Conservation (phyloP, 495 filamentous ascomycete genomes). For the Coniosporium apollinis region DNA sequence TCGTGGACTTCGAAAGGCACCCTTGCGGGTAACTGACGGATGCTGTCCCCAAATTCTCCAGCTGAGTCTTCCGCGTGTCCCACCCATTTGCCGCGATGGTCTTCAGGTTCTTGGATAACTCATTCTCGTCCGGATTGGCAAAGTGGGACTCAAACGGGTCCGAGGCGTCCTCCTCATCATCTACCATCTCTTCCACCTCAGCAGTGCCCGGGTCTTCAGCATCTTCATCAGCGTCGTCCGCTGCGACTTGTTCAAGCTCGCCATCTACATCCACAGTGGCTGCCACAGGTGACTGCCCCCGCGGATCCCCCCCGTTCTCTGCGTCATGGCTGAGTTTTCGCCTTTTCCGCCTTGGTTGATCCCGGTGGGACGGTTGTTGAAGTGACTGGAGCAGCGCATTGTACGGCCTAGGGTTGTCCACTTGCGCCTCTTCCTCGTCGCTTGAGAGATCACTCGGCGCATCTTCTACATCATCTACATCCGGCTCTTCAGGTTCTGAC, state of each 20-base stretch:
- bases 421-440: constrained; percentile 13
- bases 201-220: constrained; percentile 35
- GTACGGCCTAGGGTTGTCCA: constrained; percentile 19
- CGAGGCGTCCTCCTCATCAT: constrained; percentile 34
- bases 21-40: not conserved
- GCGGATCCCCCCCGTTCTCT: not conserved
- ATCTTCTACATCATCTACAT: constrained; percentile 10
- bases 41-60: not conserved
- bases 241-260: constrained; percentile 19
- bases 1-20: no score
- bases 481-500: constrained; percentile 8
- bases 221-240: constrained; percentile 19
- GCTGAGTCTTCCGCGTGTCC: constrained; percentile 27
- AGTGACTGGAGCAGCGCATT: constrained; percentile 26
- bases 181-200: constrained; percentile 25
- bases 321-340: no score
- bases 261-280: constrained; percentile 21
- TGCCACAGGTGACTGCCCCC: constrained; percentile 6
- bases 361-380: constrained; percentile 35
- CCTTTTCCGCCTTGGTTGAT: constrained; percentile 44
- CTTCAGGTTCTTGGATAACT: constrained; percentile 36
- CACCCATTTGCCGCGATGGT: constrained; percentile 39
- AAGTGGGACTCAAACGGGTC: constrained; percentile 79
- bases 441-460: constrained; percentile 9
- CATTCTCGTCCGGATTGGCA: constrained; percentile 38